Base-by-base conservation (phyloP, 768 basidiomycete genomes). In the Crucibulum laeve region DNA sequence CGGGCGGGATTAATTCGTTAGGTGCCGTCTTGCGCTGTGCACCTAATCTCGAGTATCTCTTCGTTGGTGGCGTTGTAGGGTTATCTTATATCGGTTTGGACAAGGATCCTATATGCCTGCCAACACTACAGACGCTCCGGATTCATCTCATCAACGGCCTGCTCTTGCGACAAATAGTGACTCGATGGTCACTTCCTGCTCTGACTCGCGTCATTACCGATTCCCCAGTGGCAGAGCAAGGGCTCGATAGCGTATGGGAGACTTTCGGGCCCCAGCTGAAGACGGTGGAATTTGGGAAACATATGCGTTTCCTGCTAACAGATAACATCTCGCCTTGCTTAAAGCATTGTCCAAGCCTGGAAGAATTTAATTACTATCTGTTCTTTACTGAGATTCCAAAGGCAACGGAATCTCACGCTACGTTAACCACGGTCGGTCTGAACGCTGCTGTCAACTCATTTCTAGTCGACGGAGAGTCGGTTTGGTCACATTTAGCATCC, bases 1-100 rank as follows among this genome's bases (percentile, higher is more conserved):
- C 78, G 14, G 82, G 82, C 1, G 84, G 83, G 4, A 78, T 85
- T 47, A 85, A 86, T 58, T 79, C 75, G 5, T 62, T 87, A 32
- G 53, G 56, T 2, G 61, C 71, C 40, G 77, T 82, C 46, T 69
- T 87, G 19, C 62, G 57, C 6, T 63, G 60, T 36, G 58, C 81
- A 3, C 80, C 84, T 5, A 77, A 75, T 45, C 54, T 86, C 38
- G 67, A 70, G 38, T 84, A 77, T 52, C 76, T 86, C 40, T 67
- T 76, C 46, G 57, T 84, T 17, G 77, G 76, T 18, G 80, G 80
- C 47, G 52, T 64, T 56, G 47, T 60, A 49, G 68, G 63, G 32
- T 46, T 56, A 39, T 52, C 51, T 50, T 51, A 48, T 48, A 51
- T 56, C 37, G 45, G 53, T 13, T 53, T 56, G 28, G 50, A 59